Evolutionary conservation across 768 basidiomycete genomes (phyloP).

Genomic region (Tremella mesenterica): DNA sequence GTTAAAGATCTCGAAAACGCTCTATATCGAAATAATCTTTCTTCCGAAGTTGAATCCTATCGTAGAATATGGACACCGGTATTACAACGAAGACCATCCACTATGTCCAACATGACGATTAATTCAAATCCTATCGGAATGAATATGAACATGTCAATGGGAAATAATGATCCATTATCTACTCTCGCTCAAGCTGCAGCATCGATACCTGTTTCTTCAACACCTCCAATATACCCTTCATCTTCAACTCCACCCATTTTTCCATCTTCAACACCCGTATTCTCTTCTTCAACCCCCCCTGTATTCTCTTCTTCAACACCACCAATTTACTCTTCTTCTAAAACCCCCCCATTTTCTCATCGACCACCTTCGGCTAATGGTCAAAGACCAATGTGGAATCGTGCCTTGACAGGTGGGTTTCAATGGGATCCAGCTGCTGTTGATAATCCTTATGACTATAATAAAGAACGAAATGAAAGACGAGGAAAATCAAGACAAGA

Average conservation of each 20-base stretch:
- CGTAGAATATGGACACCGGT: constrained; percentile 13
- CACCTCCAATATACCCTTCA: neutral
- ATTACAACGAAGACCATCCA: no score
- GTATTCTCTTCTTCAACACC: neutral
- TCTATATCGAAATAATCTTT: constrained; percentile 14
- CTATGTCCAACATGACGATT: no score
- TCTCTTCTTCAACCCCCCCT: neutral
- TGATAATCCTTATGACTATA: neutral
- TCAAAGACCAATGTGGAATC: constrained; percentile 1
- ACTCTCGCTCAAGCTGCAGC: neutral
- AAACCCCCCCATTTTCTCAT: no score
- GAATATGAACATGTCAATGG: neutral
- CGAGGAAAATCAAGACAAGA: no score
- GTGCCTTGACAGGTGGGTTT: neutral
- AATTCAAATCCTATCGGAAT: no score
- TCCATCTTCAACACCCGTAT: no score
- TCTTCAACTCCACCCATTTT: no score
- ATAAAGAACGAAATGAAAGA: neutral
- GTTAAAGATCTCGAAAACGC: constrained; percentile 16
- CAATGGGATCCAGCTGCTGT: neutral
- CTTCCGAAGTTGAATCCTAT: constrained; percentile 11
- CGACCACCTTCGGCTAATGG: no score
- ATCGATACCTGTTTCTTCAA: neutral
- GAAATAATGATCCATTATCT: neutral
- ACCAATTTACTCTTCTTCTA: neutral